phyloP scores from a whole-genome alignment of 345 rosid species.

The Clarkia xantiana region DNA sequence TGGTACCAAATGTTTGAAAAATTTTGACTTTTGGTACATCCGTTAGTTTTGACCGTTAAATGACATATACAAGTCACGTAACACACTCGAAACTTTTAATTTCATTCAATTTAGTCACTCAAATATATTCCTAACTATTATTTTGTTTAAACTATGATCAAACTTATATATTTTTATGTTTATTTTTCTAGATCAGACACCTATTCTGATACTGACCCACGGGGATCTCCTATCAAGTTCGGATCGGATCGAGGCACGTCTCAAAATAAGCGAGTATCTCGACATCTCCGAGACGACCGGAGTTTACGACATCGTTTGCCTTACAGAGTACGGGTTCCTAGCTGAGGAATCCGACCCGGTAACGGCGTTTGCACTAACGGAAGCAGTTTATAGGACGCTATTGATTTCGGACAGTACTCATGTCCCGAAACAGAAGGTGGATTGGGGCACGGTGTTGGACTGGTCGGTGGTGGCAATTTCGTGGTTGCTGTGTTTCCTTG shows the following conservation, averaged over 20 bases:
- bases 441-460: slow-evolving; percentile 17
- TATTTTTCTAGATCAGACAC: slow-evolving; percentile 32
- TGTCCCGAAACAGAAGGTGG: slow-evolving; percentile 12
- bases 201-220: slow-evolving; percentile 37
- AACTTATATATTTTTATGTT: no score
- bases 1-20: no score
- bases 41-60: no score
- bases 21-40: no score
- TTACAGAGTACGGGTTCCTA: slow-evolving; percentile 40
- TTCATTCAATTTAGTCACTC: no score
- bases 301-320: slow-evolving; percentile 36
- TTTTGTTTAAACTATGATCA: no score
- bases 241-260: slow-evolving; percentile 37
- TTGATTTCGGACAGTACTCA: slow-evolving; percentile 40
- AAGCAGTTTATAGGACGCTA: slow-evolving; percentile 42
- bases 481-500: slow-evolving; percentile 23
- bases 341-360: slow-evolving; percentile 42
- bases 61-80: no score
- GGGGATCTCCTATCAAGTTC: slow-evolving; percentile 35
- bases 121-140: no score
- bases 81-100: no score
- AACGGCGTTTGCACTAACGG: slow-evolving; percentile 25
- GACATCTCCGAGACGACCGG: slow-evolving; percentile 26
- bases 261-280: slow-evolving; percentile 29
- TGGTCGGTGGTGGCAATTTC: slow-evolving; percentile 17